Evolutionary conservation across 2,329 filamentous ascomycete species (phyloP).

Genomic region (Emmonsiellopsis sp.): DNA sequence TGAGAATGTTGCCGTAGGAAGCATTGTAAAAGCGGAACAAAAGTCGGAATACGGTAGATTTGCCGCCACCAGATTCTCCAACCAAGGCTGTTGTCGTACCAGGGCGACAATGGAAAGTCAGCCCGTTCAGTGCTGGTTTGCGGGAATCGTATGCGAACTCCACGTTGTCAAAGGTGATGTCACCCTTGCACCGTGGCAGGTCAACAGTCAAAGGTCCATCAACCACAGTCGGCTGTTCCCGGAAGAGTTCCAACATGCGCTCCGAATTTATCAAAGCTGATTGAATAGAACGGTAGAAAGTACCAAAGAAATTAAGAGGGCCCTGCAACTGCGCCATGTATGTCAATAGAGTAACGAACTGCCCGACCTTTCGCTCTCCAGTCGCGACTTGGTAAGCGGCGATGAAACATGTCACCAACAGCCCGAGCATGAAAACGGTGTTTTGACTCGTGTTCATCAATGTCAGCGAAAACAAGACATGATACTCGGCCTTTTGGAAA

Average conservation of each 20-base stretch:
- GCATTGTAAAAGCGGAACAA: constrained; percentile 96
- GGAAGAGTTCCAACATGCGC: constrained; percentile 89
- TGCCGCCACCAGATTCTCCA: constrained; percentile 91
- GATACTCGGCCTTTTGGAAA: constrained; percentile 66
- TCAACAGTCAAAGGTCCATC: constrained; percentile 59
- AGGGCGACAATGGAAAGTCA: constrained; percentile 76
- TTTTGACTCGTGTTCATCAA: constrained; percentile 75
- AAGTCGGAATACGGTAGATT: constrained; percentile 90
- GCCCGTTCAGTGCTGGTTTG: constrained; percentile 71
- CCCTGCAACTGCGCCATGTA: constrained; percentile 74
- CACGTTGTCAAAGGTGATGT: constrained; percentile 80
- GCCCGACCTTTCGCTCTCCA: constrained; percentile 55
- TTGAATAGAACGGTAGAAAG: constrained; percentile 92
- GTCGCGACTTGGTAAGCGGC: constrained; percentile 68
- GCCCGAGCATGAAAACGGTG: constrained; percentile 66
- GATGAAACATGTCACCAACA: constrained; percentile 62
- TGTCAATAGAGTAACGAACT: constrained; percentile 64
- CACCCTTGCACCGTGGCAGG: constrained; percentile 62
- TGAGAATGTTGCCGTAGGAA: constrained; percentile 64
- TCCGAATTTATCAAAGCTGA: constrained; percentile 97
- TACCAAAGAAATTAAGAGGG: constrained; percentile 80
- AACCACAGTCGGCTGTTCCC: constrained; percentile 84
- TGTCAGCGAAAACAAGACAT: constrained; percentile 66
- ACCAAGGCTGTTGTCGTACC: constrained; percentile 94
- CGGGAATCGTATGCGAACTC: constrained; percentile 83